phyloP scores from a whole-genome alignment of 768 basidiomycete genomes.

The Leccinum subgranulosum region DNA sequence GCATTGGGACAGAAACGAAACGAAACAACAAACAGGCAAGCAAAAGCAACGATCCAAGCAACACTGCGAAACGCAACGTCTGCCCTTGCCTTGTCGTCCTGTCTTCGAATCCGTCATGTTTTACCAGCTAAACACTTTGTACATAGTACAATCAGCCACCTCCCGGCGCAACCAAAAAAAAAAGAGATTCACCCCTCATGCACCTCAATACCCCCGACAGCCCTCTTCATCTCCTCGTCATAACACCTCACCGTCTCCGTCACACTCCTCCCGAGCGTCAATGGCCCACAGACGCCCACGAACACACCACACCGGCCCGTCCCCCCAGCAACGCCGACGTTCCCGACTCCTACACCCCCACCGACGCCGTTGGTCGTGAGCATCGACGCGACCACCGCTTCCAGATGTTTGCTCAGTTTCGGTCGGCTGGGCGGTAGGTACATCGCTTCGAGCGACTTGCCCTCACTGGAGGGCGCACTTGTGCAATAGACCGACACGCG shows the following conservation, averaged over 20 bases:
- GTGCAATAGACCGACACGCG: slow-evolving; percentile 57
- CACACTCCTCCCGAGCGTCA: slow-evolving; percentile 31
- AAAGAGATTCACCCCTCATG: not conserved
- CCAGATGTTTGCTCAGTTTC: slow-evolving; percentile 43
- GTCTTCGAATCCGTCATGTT: too few species aligned
- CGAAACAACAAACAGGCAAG: too few species aligned
- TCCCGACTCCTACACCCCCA: not conserved
- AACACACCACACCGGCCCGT: slow-evolving; percentile 32
- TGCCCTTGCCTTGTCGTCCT: not conserved
- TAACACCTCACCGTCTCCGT: slow-evolving; percentile 27
- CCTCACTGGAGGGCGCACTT: slow-evolving; percentile 31
- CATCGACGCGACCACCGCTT: slow-evolving; percentile 36
- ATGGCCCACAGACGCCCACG: slow-evolving; percentile 44
- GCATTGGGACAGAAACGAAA: too few species aligned
- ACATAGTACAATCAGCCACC: not conserved
- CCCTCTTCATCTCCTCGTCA: not conserved
- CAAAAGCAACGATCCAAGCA: too few species aligned
- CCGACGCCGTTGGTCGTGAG: too few species aligned
- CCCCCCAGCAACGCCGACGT: slow-evolving; percentile 24
- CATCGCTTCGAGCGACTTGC: slow-evolving; percentile 18
- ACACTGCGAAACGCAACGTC: too few species aligned
- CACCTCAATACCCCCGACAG: not conserved
- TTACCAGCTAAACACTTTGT: not conserved
- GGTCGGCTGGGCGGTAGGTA: slow-evolving; percentile 51
- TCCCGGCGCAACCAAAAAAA: not conserved